Base-by-base conservation (phyloP, 2,329 filamentous ascomycete species). In the Beauveria asiatica region DNA sequence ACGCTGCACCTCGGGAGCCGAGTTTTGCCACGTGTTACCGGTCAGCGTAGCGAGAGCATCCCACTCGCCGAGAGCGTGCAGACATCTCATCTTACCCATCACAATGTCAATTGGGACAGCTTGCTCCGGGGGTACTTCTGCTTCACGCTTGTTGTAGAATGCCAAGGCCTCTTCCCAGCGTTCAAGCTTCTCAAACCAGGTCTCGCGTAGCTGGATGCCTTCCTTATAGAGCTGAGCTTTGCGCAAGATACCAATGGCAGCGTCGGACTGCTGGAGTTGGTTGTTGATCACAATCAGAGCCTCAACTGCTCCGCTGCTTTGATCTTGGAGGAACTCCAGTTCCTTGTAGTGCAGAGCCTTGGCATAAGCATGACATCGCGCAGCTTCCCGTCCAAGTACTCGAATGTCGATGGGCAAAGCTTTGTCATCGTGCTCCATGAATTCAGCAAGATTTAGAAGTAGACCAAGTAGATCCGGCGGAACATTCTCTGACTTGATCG, bases 391-490 rank as follows among this genome's bases (percentile, higher is more conserved):
- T 37, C 95, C 95, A 11, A 99, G 82, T 10, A 94, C 92, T 53
- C 94, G 83, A 64, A 99, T 97, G 70, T 99, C 95, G 64, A 99
- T 99, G 1, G 94, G 94, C 57, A 99, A 78, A 16, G 95, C 93
- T 73, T 99, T 99, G 72, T 99, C 94, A 67, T 99, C 95, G 69
- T 99, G 94, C 71, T 99, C 94, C 94, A 99, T 99, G 73, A 99
- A 99, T 71, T 99, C 94, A 23, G 94, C 94, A 55, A 99, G 81
- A 69, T 99, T 99, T 53, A 99, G 84, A 30, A 99, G 80, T 54
- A 97, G 88, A 62, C 96, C 93, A 9, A 99, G 79, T 65, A 99
- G 88, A 72, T 99, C 95, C 0, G 95, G 94, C 0, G 94, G 93
- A 13, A 99, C 95, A 67, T 97, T 93, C 57, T 93, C 89, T 3